Percentiles rank a stretch among this genome's conserved stretches.
phyloP scores from a whole-genome alignment of 2,329 filamentous ascomycete genomes.

The Parasarocladium wereldwijsianum region DNA sequence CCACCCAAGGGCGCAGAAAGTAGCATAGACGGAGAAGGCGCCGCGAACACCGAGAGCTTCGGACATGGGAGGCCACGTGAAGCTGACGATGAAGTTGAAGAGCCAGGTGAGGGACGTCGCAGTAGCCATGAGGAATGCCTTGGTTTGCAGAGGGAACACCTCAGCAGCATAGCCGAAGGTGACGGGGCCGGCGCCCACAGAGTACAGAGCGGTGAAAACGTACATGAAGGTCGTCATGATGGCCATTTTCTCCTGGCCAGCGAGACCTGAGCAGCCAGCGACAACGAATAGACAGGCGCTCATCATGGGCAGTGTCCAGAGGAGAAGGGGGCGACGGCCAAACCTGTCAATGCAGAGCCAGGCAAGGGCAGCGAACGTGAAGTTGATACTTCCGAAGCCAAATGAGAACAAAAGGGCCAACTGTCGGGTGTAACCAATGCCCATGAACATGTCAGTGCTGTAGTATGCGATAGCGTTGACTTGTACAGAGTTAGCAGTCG shows the following conservation, averaged over 20 bases:
- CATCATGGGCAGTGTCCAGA: conserved; percentile 53
- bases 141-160: conserved; percentile 37
- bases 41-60: conserved; percentile 12
- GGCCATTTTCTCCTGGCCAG: conserved; percentile 6
- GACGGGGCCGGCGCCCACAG: conserved; percentile 36
- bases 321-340: conserved; percentile 41
- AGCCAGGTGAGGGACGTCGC: conserved; percentile 19
- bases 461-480: conserved; percentile 37
- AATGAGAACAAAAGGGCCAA: conserved; percentile 26
- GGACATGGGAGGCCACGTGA: conserved; percentile 11
- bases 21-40: conserved; percentile 19
- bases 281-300: conserved; percentile 21
- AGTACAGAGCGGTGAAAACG: conserved; percentile 20
- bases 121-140: conserved; percentile 33
- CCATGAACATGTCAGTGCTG: conserved; percentile 27
- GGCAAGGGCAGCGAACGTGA: conserved; percentile 47
- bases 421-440: conserved; percentile 23
- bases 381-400: conserved; percentile 40
- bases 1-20: conserved; percentile 13
- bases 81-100: conserved; percentile 14
- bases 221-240: conserved; percentile 17
- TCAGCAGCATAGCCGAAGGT: conserved; percentile 42
- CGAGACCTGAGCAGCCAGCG: conserved; percentile 12
- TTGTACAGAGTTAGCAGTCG: conserved; percentile 5
- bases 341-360: conserved; percentile 51